Conservation (phyloP, 768 basidiomycete genomes). For the Cystobasidium tubakii region DNA sequence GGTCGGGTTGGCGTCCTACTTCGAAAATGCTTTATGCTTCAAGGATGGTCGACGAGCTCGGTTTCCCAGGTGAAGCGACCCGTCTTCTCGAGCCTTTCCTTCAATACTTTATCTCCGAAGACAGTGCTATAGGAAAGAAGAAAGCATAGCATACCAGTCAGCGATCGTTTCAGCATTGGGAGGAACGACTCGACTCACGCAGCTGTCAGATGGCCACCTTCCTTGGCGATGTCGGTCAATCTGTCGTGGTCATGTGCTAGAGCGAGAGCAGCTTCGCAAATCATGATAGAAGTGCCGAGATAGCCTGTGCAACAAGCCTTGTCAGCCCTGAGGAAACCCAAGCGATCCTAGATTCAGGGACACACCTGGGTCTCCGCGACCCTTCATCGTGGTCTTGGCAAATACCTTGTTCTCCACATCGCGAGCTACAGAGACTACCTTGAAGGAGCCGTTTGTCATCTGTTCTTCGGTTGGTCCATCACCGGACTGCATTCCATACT, state of each 20-base stretch:
- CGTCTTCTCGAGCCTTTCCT: conserved; percentile 16
- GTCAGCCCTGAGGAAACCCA: conserved; percentile 3
- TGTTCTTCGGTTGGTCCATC: conserved; percentile 62
- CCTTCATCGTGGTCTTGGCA: conserved; percentile 61
- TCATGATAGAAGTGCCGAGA: conserved; percentile 59
- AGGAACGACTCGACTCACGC: conserved; percentile 48
- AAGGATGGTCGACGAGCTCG: conserved; percentile 10
- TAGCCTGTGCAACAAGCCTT: conserved; percentile 55
- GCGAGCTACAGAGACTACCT: conserved; percentile 65
- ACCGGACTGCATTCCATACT: conserved; percentile 52
- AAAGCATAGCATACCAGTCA: too few species aligned
- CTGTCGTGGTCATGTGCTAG: conserved; percentile 57
- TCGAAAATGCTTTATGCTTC: too few species aligned
- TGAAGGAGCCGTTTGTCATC: conserved; percentile 60
- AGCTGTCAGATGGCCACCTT: conserved; percentile 78
- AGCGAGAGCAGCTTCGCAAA: conserved; percentile 71
- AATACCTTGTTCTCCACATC: conserved; percentile 54
- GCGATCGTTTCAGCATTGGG: background rate
- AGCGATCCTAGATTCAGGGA: background rate
- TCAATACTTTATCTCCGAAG: conserved; percentile 11
- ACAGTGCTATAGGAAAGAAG: background rate
- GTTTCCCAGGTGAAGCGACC: conserved; percentile 12
- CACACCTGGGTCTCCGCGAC: conserved; percentile 63
- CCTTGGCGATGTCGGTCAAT: conserved; percentile 58
- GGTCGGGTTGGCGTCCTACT: too few species aligned